Base-by-base conservation (phyloP, 2,329 filamentous ascomycete genomes). In the Dothideomycetes sp. region DNA sequence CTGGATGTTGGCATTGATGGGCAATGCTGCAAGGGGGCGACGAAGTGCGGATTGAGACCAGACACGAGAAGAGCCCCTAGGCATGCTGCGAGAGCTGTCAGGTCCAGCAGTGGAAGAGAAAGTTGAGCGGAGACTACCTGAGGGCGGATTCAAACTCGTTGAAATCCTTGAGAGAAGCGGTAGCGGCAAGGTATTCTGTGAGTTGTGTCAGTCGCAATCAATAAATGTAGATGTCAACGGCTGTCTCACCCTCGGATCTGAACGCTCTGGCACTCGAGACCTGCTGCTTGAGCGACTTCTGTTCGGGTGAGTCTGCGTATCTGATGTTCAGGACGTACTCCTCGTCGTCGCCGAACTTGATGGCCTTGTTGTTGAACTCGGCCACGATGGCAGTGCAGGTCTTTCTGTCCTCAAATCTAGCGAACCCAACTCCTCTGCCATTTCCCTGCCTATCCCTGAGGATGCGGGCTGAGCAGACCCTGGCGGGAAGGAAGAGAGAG, bases 371-470 rank as follows among this genome's bases (percentile, higher is more conserved):
- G 63, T 94, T 88, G 64, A 84, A 98, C 47, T 82, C 79, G 52
- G 73, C 71, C 61, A 98, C 86, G 50, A 98, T 80, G 49, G 87
- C 78, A 51, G 96, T 88, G 50, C 91, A 96, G 50, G 93, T 72
- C 1, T 93, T 84, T 35, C 88, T 89, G 45, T 66, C 73, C 61
- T 95, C 87, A 52, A 98, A 98, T 22, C 89, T 96, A 47, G 89
- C 89, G 65, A 98, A 98, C 29, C 91, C 91, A 57, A 98, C 91
- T 50, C 93, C 89, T 52, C 93, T 89, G 60, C 89, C 94, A 55
- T 91, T 87, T 43, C 88, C 91, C 59, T 88, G 82, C 52, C 76
- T 78, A 60, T 96, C 89, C 36, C 89, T 85, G 47, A 95, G 82
- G 52, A 98, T 94, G 65, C 93, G 88, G 71, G 86, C 88, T 2